Percentiles rank a stretch among this genome's conserved stretches.
Evolutionary conservation across 2,329 filamentous ascomycete genomes (phyloP).

Genomic region (Hansfordia pulvinata): DNA sequence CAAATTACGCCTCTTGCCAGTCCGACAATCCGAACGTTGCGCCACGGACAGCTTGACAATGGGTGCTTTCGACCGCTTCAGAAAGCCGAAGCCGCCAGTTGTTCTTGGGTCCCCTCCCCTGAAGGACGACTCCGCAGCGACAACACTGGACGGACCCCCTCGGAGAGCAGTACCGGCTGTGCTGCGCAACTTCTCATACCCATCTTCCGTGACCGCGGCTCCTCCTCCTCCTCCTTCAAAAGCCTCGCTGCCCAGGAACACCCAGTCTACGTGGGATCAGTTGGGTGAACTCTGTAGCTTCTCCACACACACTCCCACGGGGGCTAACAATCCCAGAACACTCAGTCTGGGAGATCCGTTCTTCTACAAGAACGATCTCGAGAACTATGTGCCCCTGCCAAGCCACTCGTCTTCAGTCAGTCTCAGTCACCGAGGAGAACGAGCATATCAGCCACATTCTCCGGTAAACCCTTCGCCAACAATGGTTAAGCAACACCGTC

Average conservation of each 20-base stretch:
- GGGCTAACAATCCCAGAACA: slow-evolving; percentile 6
- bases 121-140: slow-evolving; percentile 5
- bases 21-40: no score
- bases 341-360: slow-evolving; percentile 13
- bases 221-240: slow-evolving; percentile 2
- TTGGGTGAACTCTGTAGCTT: slow-evolving; percentile 15
- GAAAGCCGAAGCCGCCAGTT: slow-evolving; percentile 11
- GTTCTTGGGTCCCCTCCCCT: slow-evolving; percentile 8
- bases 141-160: slow-evolving; percentile 5
- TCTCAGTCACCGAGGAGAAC: slow-evolving; percentile 5
- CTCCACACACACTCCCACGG: slow-evolving; percentile 9
- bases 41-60: no score
- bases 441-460: slow-evolving; percentile 4
- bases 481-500: slow-evolving; percentile 10
- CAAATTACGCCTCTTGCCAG: slow-evolving; percentile 1
- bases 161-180: slow-evolving; percentile 7
- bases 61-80: slow-evolving; percentile 14
- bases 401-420: not conserved
- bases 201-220: slow-evolving; percentile 8
- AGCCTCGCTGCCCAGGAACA: slow-evolving; percentile 1
- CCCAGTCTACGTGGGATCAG: slow-evolving; percentile 13
- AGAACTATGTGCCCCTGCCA: slow-evolving; percentile 4
- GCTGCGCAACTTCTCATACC: slow-evolving; percentile 18
- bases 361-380: slow-evolving; percentile 11
- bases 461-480: slow-evolving; percentile 3